Evolutionary conservation across 495 filamentous ascomycete genomes (phyloP).

Genomic region (Daldinia concentrica): DNA sequence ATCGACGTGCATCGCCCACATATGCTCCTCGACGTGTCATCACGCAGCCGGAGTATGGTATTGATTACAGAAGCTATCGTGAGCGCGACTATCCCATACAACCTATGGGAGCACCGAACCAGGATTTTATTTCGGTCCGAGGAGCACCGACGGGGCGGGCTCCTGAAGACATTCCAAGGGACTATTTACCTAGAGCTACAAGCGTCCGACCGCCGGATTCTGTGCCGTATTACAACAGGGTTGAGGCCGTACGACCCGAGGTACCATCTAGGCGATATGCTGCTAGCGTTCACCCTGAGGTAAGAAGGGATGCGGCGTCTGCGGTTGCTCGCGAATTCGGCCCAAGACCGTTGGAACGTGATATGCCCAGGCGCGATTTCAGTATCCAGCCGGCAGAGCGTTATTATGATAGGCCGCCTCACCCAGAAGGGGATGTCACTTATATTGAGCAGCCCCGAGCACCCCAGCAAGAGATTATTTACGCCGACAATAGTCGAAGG

Average conservation of each 20-base stretch:
- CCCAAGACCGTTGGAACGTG: slow-evolving; percentile 48
- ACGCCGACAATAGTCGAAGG: slow-evolving; percentile 49
- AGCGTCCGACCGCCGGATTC: slow-evolving; percentile 65
- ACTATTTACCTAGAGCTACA: slow-evolving; percentile 63
- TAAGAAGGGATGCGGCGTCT: slow-evolving; percentile 50
- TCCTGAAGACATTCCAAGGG: slow-evolving; percentile 55
- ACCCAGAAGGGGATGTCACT: slow-evolving; percentile 55
- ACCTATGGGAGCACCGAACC: slow-evolving; percentile 52
- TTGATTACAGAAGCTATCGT: slow-evolving; percentile 60
- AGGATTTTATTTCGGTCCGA: slow-evolving; percentile 55
- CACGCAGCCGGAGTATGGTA: slow-evolving; percentile 62
- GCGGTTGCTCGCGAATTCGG: slow-evolving; percentile 54
- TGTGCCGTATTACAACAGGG: slow-evolving; percentile 63
- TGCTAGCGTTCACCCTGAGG: slow-evolving; percentile 51
- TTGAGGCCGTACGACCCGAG: slow-evolving; percentile 63
- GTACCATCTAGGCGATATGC: slow-evolving; percentile 54
- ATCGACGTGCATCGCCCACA: slow-evolving; percentile 52
- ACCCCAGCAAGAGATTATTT: slow-evolving; percentile 50
- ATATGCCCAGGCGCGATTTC: slow-evolving; percentile 50
- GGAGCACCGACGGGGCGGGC: slow-evolving; percentile 47
- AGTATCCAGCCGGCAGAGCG: slow-evolving; percentile 49
- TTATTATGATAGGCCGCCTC: slow-evolving; percentile 51
- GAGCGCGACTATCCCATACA: slow-evolving; percentile 60
- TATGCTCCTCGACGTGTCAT: slow-evolving; percentile 59
- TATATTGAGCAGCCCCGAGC: slow-evolving; percentile 56